Evolutionary conservation across 345 rosid genomes (phyloP), one percentile per base, ranked within the genome.

Genomic region (Pugionium dolabratum): DNA sequence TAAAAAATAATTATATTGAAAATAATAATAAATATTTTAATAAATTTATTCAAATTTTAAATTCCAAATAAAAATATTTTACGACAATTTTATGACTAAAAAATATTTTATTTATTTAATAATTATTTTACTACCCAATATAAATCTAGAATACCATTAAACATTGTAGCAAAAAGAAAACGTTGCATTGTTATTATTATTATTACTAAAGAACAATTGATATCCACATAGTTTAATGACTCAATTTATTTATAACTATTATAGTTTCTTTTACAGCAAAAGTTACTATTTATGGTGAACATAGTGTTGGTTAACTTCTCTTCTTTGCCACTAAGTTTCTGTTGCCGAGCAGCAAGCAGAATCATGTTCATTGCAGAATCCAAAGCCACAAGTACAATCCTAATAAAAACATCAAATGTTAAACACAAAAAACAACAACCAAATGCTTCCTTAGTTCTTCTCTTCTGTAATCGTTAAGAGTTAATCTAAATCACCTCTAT

Each of bases 361-460:
- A 30, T 31, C 59, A 64, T 51, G 9, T 52, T 51, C 59, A 64
- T 40, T 64, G 59, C 59, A 40, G 6, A 41, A 51, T 48, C 59
- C 31, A 18, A 30, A 8, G 7, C 37, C 49, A 64, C 39, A 63
- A 10, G 10, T 36, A 33, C n/a, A 48, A 48, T 48, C 5, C 52
- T 48, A 48, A 8, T 37, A 37, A 51, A 32, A 4, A 25, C 18
- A 60, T 60, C 52, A 44, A 44, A 44, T 44, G 8, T 60, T 45
- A 28, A 5, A 18, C 4, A 28, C 2, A 61, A 36, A 6, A 18
- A 18, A 43, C 40, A n/a, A n/a, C n/a, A 44, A 62, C 18, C 32
- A 54, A 54, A 54, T 54, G 6, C 11, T 54, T 54, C 11, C 6
- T 11, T 54, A 54, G 6, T 54, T 36, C 31, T 28, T 41, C 35